Evolutionary conservation across 164 flowering plant genomes (phyloP), one percentile per base, ranked within the genome.

Genomic region (Umbilicus rupestris): DNA sequence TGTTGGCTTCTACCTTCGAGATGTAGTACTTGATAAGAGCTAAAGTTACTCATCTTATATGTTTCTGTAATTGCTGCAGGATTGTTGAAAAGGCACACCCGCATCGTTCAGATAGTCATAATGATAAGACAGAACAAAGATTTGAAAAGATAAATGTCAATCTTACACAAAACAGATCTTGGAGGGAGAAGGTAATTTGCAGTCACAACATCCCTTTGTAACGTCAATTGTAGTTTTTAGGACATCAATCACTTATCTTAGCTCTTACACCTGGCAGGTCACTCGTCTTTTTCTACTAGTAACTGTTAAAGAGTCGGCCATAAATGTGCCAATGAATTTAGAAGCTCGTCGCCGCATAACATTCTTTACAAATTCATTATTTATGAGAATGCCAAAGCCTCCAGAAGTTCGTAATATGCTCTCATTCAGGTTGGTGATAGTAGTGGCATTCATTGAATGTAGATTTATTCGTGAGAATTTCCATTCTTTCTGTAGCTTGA

Each of bases 281-380:
- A 80, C 79, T 42, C 82, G 99, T 81, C 90, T 95, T 72, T 78
- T 72, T 78, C 81, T 95, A 79, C 97, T 95, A 73, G 69, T 92
- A 76, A 95, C 91, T 29, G 96, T 85, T 60, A 95, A 95, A 80
- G 97, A 92, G 75, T 95, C 99, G 73, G 99, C 97, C 44, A 87
- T 86, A 70, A 90, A 92, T 74, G 90, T 95, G 67, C 99, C 99
- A n/a, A 85, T 73, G 77, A 92, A 95, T 76, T 74, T 90, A 78
- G 99, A 95, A 15, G 97, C 99, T 74, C 94, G 97, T 24, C 90
- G 97, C 0, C 94, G 97, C 52, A 95, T 92, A 64, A 95, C 97
- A 12, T 95, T 92, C 80, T 95, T 95, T 77, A 81, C 98, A 1
- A 95, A 95, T 74, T 95, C 99, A 58, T 75, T 95, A 70, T 92